Base-by-base conservation (phyloP, 306 rosid species). In the Gastrolobium bilobum region DNA sequence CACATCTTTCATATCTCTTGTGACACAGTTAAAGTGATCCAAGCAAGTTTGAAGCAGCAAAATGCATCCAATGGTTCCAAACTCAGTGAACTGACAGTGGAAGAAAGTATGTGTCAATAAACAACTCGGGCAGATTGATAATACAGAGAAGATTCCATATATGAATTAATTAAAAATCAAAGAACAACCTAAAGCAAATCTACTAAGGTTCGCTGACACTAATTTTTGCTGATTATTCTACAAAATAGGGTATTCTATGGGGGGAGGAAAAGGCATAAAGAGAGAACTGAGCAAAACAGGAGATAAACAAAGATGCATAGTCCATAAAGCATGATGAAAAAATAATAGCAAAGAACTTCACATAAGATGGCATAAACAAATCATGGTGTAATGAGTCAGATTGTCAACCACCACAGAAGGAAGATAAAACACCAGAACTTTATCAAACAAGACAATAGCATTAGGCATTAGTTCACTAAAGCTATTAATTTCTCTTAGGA, bases 1-100 rank as follows among this genome's bases (percentile, higher is more conserved):
- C 74, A 75, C 69, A 50, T 89, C 90, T 70, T 85, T 88, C 53
- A 40, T 59, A 69, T 91, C 97, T 81, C 86, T 57, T 51, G 77
- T 75, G 84, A 56, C 71, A 77, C 56, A 79, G 39, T 75, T 85
- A 76, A 88, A 85, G 81, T 90, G 89, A 87, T 91, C 96, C 81
- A 96, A 79, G 86, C 99, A 96, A 7, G 91, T 89, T 79, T 83
- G 88, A 46, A 96, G 94, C 83, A 96, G 87, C 83, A 93, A 81
- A 84, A 88, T 88, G 93, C 97, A 85, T 84, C 96, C 99, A 77
- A 78, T 87, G 4, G 88, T 79, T 83, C 96, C 99, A 84, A 79
- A 84, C 68, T 91, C 97, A 59, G 87, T 47, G 59, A 93, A 90
- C 99, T 96, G 92, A 50, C 72, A 85, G 43, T 40, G 47, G 67